These are phyloP conservation scores for Capronia americana DNA, from an alignment of 2,329 filamentous ascomycete genomes.

Conservation along the genomic window DNA sequence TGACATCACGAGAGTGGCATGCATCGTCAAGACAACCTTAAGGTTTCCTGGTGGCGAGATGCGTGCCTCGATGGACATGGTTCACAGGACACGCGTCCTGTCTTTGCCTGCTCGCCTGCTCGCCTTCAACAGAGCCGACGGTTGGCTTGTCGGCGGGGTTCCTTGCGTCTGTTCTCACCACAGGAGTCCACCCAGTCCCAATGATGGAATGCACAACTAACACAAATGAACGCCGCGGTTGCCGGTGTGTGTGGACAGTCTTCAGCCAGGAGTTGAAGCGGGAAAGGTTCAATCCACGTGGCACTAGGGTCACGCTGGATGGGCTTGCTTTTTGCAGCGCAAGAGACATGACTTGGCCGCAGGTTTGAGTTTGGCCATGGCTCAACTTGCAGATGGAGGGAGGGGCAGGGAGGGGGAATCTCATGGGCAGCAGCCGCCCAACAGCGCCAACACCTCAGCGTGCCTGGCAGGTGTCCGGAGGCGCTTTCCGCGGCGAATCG, in stretches of 20 bases:
- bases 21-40: neutral
- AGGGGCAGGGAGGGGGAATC: too few relatives aligned
- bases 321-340: neutral
- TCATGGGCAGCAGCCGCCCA: conserved; percentile 1
- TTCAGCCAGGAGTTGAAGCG: neutral
- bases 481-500: conserved; percentile 4
- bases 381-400: neutral
- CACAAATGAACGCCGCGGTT: neutral
- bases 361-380: neutral
- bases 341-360: neutral
- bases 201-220: neutral
- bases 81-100: neutral
- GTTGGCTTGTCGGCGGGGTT: neutral
- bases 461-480: neutral
- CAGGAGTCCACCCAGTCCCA: too few relatives aligned
- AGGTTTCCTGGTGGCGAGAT: neutral
- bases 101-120: neutral
- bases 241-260: neutral
- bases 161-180: neutral
- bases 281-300: conserved; percentile 2
- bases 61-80: neutral
- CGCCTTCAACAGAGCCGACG: neutral
- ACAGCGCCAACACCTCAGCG: neutral
- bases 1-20: neutral
- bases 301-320: neutral